Conservation (phyloP, 2,329 filamentous ascomycete species). For the Cytospora mali region DNA sequence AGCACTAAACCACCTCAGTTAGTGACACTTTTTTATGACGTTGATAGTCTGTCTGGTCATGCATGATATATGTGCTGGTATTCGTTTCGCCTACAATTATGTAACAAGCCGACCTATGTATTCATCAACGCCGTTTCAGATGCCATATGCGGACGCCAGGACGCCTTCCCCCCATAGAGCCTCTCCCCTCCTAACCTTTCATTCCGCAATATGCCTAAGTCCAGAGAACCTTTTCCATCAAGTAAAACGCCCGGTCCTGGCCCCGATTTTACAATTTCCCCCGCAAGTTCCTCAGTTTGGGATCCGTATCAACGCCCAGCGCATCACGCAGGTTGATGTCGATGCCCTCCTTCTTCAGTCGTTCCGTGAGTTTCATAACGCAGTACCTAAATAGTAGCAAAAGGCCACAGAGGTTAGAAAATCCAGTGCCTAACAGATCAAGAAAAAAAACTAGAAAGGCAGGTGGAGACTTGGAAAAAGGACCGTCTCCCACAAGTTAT, state of each 20-base stretch:
- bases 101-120: neutral
- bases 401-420: slow-evolving; percentile 18
- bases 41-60: neutral
- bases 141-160: neutral
- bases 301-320: slow-evolving; percentile 28
- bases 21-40: neutral
- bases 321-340: slow-evolving; percentile 29
- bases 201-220: neutral
- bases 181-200: too few species aligned
- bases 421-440: neutral
- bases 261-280: slow-evolving; percentile 22
- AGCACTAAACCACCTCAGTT: neutral
- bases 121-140: neutral
- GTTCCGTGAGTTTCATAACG: slow-evolving; percentile 29
- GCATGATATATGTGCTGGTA: neutral
- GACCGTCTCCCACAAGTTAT: slow-evolving; percentile 25
- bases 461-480: slow-evolving; percentile 21
- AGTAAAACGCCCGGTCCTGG: neutral
- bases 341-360: slow-evolving; percentile 28
- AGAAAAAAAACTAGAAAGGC: neutral
- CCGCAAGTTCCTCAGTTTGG: slow-evolving; percentile 28
- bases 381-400: slow-evolving; percentile 24
- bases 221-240: neutral
- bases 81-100: neutral
- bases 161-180: neutral